Base-by-base conservation (phyloP, 2,329 filamentous ascomycete genomes). In the Alternaria novae-zelandiae region DNA sequence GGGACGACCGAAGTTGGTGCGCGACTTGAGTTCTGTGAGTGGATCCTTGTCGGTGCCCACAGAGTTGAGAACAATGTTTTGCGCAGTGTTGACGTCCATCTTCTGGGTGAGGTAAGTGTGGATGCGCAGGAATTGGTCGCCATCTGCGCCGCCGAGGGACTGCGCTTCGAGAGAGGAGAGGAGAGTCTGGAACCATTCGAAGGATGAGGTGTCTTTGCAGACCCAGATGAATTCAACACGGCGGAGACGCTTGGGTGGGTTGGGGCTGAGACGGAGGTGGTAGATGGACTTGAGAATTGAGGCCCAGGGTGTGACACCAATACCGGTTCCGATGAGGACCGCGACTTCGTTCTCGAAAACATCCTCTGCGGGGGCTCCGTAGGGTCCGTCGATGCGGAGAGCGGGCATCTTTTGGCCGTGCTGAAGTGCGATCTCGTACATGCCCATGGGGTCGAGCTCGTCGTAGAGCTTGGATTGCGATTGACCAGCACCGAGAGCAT, bases 181-280 rank as follows among this genome's bases (percentile, higher is more conserved):
- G 1, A 99, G 89, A 2, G 92, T 94, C 79, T 99, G 96, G 85
- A 99, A 98, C 96, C 96, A 99, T 82, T 98, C 96, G 76, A 99
- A 99, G 0, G 94, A 97, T 32, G 88, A 91, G 0, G 94, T 97
- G 76, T 97, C 94, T 80, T 92, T 96, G 87, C 95, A 97, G 55
- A 98, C 91, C 96, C 96, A 99, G 84, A 99, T 96, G 82, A 99
- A 99, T 80, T 99, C 96, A 30, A 99, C 95, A 79, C 96, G 91
- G 63, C 94, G 92, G 50, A 99, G 90, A 76, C 95, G 92, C 54
- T 88, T 89, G 2, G 95, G 94, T 23, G 94, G 93, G 83, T 97
- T 96, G 8, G 95, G 94, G 15, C 90, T 89, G 68, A 96, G 91
- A 67, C 96, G 93, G 75, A 97, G 86, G 80, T 99, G 95, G 93